phyloP scores from a whole-genome alignment of 257 asterid genomes.

The Buddleja alternifolia region DNA sequence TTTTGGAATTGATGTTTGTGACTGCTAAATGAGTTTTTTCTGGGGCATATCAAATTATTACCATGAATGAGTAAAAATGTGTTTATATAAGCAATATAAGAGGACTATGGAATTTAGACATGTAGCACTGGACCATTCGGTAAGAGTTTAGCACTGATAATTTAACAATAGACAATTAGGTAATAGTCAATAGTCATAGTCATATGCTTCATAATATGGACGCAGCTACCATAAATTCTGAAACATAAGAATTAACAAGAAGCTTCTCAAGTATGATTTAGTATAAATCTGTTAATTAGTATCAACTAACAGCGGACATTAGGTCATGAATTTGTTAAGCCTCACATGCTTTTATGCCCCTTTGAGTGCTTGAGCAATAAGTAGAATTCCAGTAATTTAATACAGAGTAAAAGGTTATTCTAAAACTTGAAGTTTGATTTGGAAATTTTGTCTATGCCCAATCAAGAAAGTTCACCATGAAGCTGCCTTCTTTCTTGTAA shows the following conservation, averaged over 20 bases:
- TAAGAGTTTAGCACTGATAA: neutral
- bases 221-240: neutral
- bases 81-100: neutral
- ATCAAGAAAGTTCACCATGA: too few relatives aligned
- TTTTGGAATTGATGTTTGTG: slow-evolving; percentile 6
- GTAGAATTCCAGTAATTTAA: too few relatives aligned
- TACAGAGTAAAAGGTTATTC: too few relatives aligned
- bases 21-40: neutral
- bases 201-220: neutral
- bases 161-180: neutral
- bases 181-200: neutral
- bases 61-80: neutral
- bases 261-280: too few relatives aligned
- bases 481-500: too few relatives aligned
- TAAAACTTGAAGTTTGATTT: too few relatives aligned
- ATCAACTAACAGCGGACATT: too few relatives aligned
- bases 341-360: too few relatives aligned
- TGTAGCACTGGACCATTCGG: slow-evolving; percentile 5
- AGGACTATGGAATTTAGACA: slow-evolving; percentile 1
- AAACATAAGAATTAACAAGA: neutral
- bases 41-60: neutral
- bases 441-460: too few relatives aligned
- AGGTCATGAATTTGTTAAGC: too few relatives aligned
- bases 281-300: too few relatives aligned
- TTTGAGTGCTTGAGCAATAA: too few relatives aligned